Percentiles rank a stretch among this genome's conserved stretches.
phyloP scores from a whole-genome alignment of 495 filamentous ascomycete genomes.

The Astrocystis sublimbata region DNA sequence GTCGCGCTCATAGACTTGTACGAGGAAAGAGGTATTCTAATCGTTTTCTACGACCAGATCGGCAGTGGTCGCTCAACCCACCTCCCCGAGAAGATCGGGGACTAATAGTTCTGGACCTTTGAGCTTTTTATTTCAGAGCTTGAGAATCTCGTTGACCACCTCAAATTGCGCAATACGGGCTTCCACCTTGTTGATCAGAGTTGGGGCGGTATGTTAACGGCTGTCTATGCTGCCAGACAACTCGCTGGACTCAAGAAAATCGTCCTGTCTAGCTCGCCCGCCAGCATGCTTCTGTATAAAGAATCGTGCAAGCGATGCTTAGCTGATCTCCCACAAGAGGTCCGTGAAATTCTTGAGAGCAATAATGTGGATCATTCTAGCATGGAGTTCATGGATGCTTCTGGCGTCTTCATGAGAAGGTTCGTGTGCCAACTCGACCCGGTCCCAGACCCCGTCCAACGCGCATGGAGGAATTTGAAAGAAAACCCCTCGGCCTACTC shows the following conservation, averaged over 20 bases:
- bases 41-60: slow-evolving; percentile 56
- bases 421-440: slow-evolving; percentile 41
- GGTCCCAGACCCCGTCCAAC: slow-evolving; percentile 34
- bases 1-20: slow-evolving; percentile 33
- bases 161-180: slow-evolving; percentile 22
- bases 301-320: slow-evolving; percentile 17
- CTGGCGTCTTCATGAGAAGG: slow-evolving; percentile 16
- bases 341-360: slow-evolving; percentile 19
- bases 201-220: slow-evolving; percentile 54
- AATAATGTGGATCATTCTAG: slow-evolving; percentile 36
- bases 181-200: slow-evolving; percentile 37
- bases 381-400: slow-evolving; percentile 47
- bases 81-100: slow-evolving; percentile 40
- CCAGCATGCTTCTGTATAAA: slow-evolving; percentile 9
- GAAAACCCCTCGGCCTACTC: slow-evolving; percentile 45
- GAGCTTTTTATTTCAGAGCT: slow-evolving; percentile 52
- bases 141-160: slow-evolving; percentile 43
- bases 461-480: slow-evolving; percentile 35
- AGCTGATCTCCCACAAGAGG: slow-evolving; percentile 19
- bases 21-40: slow-evolving; percentile 37
- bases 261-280: slow-evolving; percentile 19
- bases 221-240: slow-evolving; percentile 30
- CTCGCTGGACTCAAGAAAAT: slow-evolving; percentile 16
- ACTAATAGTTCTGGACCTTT: slow-evolving; percentile 49
- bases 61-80: slow-evolving; percentile 50